Evolutionary conservation across 352 stramenopile genomes (phyloP).

Genomic region (Globisporangium rhizosaccharum): DNA sequence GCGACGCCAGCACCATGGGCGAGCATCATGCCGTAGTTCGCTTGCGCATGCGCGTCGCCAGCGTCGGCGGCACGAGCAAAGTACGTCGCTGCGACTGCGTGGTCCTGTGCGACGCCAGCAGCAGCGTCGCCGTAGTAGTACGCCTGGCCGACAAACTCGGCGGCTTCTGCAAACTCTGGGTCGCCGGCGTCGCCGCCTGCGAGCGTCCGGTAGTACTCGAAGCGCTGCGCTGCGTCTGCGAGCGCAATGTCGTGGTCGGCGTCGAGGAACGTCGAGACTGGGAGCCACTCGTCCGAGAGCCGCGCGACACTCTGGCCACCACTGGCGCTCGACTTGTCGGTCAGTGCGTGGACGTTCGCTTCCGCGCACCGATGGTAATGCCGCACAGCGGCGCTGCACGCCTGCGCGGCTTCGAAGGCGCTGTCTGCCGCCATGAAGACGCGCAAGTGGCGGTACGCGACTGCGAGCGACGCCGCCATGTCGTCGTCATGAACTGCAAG

Average conservation of each 20-base stretch:
- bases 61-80: conserved; percentile 67
- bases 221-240: conserved; percentile 39
- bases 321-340: conserved; percentile 40
- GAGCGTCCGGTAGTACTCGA: conserved; percentile 62
- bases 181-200: conserved; percentile 49
- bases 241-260: conserved; percentile 17
- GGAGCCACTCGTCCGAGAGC: conserved; percentile 42
- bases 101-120: conserved; percentile 46
- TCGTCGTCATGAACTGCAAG: conserved; percentile 39
- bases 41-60: conserved; percentile 55
- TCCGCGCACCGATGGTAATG: conserved; percentile 55
- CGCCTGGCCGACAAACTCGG: conserved; percentile 60
- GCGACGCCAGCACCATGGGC: conserved; percentile 55
- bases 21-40: conserved; percentile 71
- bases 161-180: conserved; percentile 49
- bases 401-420: too few species aligned
- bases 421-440: conserved; percentile 17
- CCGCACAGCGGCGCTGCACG: conserved; percentile 34
- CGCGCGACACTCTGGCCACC: conserved; percentile 23
- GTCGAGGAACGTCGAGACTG: conserved; percentile 15
- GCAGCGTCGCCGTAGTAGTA: conserved; percentile 69
- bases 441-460: conserved; percentile 48
- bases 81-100: conserved; percentile 38
- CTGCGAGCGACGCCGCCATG: conserved; percentile 49
- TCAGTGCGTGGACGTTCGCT: conserved; percentile 46